phyloP scores from a whole-genome alignment of 169 alveolate genomes.

The Plasmodium vivax region DNA sequence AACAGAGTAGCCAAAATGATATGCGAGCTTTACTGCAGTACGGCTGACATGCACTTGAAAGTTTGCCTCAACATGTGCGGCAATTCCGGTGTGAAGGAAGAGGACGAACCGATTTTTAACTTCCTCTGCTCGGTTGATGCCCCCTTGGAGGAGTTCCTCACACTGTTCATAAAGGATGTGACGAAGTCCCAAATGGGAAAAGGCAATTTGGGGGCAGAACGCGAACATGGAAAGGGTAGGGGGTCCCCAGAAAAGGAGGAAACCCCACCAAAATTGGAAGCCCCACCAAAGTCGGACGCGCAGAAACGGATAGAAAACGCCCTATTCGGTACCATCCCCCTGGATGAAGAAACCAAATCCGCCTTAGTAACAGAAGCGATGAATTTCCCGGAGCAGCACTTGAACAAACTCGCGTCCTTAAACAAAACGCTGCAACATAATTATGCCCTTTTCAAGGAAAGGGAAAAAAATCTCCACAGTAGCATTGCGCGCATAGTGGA shows the following conservation, averaged over 20 bases:
- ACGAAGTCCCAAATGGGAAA: background rate
- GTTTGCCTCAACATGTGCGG: background rate
- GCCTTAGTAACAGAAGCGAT: slow-evolving; percentile 26
- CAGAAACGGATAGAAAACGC: slow-evolving; percentile 16
- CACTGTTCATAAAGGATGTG: background rate
- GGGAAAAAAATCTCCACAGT: slow-evolving; percentile 20
- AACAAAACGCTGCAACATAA: slow-evolving; percentile 65
- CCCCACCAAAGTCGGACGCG: slow-evolving; percentile 2
- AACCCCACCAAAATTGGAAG: background rate
- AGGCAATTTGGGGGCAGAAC: background rate
- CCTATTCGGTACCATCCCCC: slow-evolving; percentile 32
- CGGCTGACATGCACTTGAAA: background rate
- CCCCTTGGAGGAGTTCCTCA: slow-evolving; percentile 11
- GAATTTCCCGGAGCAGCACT: slow-evolving; percentile 29
- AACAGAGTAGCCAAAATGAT: slow-evolving; percentile 20
- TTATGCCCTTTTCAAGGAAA: slow-evolving; percentile 33
- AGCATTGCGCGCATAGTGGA: slow-evolving; percentile 17
- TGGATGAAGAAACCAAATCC: slow-evolving; percentile 60
- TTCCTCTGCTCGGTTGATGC: slow-evolving; percentile 44
- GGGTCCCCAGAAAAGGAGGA: background rate
- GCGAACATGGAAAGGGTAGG: background rate
- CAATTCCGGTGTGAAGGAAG: background rate
- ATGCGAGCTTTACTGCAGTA: slow-evolving; percentile 8
- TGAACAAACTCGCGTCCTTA: slow-evolving; percentile 20
- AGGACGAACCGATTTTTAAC: slow-evolving; percentile 3